Evolutionary conservation across 2,329 filamentous ascomycete genomes (phyloP).

Genomic region (Neonectria punicea): DNA sequence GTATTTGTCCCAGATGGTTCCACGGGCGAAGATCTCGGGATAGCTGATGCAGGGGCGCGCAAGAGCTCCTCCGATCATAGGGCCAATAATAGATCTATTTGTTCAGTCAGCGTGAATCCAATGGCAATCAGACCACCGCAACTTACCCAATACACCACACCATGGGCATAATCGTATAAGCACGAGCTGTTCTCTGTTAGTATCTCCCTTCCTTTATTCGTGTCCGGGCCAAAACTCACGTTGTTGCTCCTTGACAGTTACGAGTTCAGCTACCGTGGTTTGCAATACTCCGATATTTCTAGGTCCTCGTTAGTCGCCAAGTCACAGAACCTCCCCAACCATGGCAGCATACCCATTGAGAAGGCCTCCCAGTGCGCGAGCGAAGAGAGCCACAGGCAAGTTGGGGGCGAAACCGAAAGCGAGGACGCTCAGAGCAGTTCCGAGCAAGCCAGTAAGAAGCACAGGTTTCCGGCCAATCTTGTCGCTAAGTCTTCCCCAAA

Average conservation of each 20-base stretch:
- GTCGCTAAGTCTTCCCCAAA: constrained; percentile 95
- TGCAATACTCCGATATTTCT: constrained; percentile 95
- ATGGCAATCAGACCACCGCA: background rate
- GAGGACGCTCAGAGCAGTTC: constrained; percentile 92
- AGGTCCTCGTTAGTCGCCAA: constrained; percentile 31
- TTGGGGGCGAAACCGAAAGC: constrained; percentile 91
- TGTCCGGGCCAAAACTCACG: constrained; percentile 62
- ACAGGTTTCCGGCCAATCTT: constrained; percentile 92
- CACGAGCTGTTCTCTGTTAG: constrained; percentile 71
- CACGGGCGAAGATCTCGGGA: constrained; percentile 75
- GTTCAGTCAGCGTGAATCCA: constrained; percentile 40
- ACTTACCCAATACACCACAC: constrained; percentile 93
- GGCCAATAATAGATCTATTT: constrained; percentile 85
- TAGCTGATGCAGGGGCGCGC: constrained; percentile 88
- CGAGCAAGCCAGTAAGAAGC: constrained; percentile 86
- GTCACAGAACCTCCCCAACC: constrained; percentile 15
- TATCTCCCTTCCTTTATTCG: background rate
- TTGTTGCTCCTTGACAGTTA: constrained; percentile 93
- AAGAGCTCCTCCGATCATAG: constrained; percentile 88
- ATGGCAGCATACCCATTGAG: constrained; percentile 83
- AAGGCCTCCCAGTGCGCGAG: constrained; percentile 87
- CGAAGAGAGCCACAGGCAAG: constrained; percentile 83
- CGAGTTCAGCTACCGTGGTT: constrained; percentile 93
- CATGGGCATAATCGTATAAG: constrained; percentile 97
- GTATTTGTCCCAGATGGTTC: constrained; percentile 84